phyloP scores from a whole-genome alignment of 495 filamentous ascomycete species.

The Neurospora tetrasperma region DNA sequence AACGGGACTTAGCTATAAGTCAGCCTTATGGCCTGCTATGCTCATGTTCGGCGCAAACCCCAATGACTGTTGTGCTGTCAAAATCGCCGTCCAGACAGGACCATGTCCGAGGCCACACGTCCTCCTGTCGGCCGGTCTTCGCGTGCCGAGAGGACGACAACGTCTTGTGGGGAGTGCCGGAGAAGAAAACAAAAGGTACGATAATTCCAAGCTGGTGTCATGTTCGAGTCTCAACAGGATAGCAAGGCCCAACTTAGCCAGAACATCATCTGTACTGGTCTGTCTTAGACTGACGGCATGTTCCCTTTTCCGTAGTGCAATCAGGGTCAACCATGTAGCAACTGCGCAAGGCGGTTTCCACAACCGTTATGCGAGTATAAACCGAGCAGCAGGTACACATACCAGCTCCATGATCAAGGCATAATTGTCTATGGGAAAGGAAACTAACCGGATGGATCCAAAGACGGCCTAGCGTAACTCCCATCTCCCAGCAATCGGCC shows the following conservation, averaged over 20 bases:
- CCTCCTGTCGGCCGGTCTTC: conserved; percentile 10
- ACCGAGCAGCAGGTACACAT: conserved; percentile 17
- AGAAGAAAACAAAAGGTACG: conserved; percentile 32
- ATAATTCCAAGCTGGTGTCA: background rate
- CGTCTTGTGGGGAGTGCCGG: conserved; percentile 31
- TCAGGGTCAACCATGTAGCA: conserved; percentile 31
- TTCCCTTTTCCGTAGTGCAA: conserved; percentile 20
- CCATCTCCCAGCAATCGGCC: conserved; percentile 11
- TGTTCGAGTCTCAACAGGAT: background rate
- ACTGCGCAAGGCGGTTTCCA: conserved; percentile 29
- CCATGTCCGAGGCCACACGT: conserved; percentile 27
- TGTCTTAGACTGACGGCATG: background rate
- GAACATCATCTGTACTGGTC: background rate
- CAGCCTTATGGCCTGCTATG: conserved; percentile 21
- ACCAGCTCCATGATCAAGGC: background rate
- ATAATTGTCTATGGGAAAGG: background rate
- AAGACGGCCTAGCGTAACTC: conserved; percentile 14
- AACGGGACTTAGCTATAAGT: conserved; percentile 19
- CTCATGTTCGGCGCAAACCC: conserved; percentile 2
- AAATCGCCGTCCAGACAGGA: conserved; percentile 6
- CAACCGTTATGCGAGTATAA: conserved; percentile 30
- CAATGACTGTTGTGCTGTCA: background rate
- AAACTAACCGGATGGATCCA: background rate
- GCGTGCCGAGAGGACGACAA: conserved; percentile 28
- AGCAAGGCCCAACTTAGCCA: background rate